These are phyloP conservation scores for Triticum turgidum DNA, from an alignment of 176 grass and related monocot species.

Conservation along the genomic window DNA sequence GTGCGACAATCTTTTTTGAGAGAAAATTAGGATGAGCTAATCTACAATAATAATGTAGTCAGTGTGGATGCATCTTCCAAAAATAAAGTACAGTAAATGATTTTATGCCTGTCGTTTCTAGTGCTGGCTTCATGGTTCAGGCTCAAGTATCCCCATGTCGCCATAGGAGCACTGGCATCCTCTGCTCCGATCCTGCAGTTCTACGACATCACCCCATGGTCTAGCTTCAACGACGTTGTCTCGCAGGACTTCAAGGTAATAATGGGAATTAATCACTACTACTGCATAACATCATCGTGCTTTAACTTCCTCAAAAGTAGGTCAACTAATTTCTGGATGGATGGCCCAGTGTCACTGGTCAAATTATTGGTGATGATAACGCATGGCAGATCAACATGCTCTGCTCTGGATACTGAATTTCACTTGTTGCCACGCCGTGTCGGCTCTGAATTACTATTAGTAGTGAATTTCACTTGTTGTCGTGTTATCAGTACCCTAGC, in stretches of 20 bases:
- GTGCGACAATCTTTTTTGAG: too few relatives aligned
- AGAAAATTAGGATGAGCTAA: not conserved
- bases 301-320: too few relatives aligned
- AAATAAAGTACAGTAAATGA: not conserved
- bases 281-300: not conserved
- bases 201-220: constrained; percentile 67
- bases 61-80: not conserved
- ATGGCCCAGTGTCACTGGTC: not conserved
- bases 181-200: constrained; percentile 92
- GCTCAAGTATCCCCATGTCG: constrained; percentile 89
- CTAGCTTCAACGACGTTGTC: constrained; percentile 74
- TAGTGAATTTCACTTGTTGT: not conserved
- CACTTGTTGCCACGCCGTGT: not conserved
- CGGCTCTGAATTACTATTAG: not conserved
- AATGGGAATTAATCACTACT: not conserved
- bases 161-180: constrained; percentile 78
- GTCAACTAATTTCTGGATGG: too few relatives aligned
- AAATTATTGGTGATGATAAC: not conserved
- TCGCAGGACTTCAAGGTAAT: constrained; percentile 81
- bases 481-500: not conserved
- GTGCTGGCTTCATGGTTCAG: constrained; percentile 97
- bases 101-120: constrained; percentile 17
- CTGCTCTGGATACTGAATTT: too few relatives aligned
- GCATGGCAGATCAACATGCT: not conserved
- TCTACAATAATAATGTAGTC: not conserved